Percentiles rank a stretch among this genome's conserved stretches.
Conservation (phyloP, 352 stramenopile genomes). For the Pythium graminicola region DNA sequence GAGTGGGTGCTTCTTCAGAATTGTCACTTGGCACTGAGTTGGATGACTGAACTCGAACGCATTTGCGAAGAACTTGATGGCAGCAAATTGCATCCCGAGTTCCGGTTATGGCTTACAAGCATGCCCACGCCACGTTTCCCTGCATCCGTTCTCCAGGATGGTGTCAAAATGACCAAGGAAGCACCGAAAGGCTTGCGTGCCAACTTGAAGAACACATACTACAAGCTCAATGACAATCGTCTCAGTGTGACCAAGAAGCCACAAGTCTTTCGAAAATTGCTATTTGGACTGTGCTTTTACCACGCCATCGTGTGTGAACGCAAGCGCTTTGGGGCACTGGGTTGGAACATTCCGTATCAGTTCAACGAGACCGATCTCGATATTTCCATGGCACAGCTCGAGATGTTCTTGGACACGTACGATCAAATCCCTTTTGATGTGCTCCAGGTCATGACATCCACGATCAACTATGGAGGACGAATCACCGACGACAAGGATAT, state of each 20-base stretch:
- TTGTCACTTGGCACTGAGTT: slow-evolving; percentile 92
- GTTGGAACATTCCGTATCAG: slow-evolving; percentile 97
- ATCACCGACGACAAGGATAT: slow-evolving; percentile 95
- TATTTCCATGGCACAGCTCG: slow-evolving; percentile 78
- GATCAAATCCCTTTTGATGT: slow-evolving; percentile 84
- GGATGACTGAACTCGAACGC: slow-evolving; percentile 92
- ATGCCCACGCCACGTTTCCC: slow-evolving; percentile 81
- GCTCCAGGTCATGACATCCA: slow-evolving; percentile 89
- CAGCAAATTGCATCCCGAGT: slow-evolving; percentile 86
- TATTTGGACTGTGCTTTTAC: slow-evolving; percentile 92
- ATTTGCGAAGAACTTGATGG: slow-evolving; percentile 90
- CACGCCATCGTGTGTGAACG: slow-evolving; percentile 92
- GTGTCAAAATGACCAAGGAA: slow-evolving; percentile 97
- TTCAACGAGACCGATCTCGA: slow-evolving; percentile 96
- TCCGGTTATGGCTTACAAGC: slow-evolving; percentile 92
- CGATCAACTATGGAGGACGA: slow-evolving; percentile 92
- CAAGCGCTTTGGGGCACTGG: slow-evolving; percentile 91
- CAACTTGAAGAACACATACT: slow-evolving; percentile 93
- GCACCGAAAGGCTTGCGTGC: slow-evolving; percentile 90
- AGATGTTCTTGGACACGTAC: slow-evolving; percentile 87
- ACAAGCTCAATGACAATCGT: slow-evolving; percentile 88
- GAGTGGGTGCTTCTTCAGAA: slow-evolving; percentile 96
- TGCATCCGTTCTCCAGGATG: slow-evolving; percentile 91
- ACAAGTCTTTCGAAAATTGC: slow-evolving; percentile 88
- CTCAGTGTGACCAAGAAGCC: slow-evolving; percentile 85